These are phyloP conservation scores for Ceriops decandra DNA, from an alignment of 345 rosid species.

Conservation along the genomic window DNA sequence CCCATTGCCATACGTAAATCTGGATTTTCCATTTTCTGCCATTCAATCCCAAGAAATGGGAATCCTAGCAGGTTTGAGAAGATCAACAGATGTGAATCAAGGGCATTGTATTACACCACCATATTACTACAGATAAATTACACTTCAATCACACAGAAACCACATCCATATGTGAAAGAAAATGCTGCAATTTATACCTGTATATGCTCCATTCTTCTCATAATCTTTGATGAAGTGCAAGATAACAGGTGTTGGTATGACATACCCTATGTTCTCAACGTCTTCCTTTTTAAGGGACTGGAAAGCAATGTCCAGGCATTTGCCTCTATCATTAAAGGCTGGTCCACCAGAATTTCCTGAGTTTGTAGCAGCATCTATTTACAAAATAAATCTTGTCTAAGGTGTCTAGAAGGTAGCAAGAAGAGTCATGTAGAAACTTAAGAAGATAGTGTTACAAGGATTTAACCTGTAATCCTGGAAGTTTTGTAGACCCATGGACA, in stretches of 20 bases:
- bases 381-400: constrained; percentile 16
- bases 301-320: constrained; percentile 92
- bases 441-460: not conserved
- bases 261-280: constrained; percentile 90
- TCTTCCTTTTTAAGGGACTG: constrained; percentile 94
- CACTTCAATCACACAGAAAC: not conserved
- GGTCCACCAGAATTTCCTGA: constrained; percentile 99
- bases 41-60: constrained; percentile 88
- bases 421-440: not conserved
- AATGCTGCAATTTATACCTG: constrained; percentile 42
- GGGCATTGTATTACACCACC: not conserved
- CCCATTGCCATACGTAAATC: constrained; percentile 78
- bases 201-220: constrained; percentile 79
- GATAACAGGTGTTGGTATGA: constrained; percentile 94
- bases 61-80: constrained; percentile 49
- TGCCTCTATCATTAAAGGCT: constrained; percentile 85
- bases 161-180: not conserved
- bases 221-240: constrained; percentile 85
- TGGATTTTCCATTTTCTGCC: constrained; percentile 99
- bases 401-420: not conserved
- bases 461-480: constrained; percentile 78
- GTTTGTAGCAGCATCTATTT: constrained; percentile 98
- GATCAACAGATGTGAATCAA: not conserved
- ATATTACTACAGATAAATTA: not conserved
- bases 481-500: constrained; percentile 92